These are phyloP conservation scores for Clitoria ternatea DNA, from an alignment of 306 rosid genomes.

Conservation along the genomic window DNA sequence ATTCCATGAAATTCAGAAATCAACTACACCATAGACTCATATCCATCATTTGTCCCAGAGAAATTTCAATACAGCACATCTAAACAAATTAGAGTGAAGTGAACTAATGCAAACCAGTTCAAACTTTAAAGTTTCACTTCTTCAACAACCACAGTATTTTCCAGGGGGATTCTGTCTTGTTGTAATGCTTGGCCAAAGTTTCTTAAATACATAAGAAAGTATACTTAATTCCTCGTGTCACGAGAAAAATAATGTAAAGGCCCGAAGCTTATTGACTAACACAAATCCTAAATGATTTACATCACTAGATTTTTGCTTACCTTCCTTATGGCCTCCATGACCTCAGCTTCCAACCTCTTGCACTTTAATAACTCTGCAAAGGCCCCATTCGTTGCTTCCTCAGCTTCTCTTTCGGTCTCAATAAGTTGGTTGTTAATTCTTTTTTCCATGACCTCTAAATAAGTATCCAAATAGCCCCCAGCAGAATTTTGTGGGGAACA, in stretches of 20 bases:
- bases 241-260: neutral
- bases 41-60: neutral
- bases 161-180: conserved; percentile 8
- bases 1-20: conserved; percentile 9
- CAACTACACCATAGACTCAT: neutral
- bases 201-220: neutral
- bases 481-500: conserved; percentile 46
- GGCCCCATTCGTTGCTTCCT: conserved; percentile 40
- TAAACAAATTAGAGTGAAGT: neutral
- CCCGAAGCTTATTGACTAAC: neutral
- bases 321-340: conserved; percentile 56
- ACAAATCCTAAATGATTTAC: neutral
- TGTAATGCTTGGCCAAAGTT: neutral
- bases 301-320: conserved; percentile 33
- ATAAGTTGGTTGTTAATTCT: conserved; percentile 36
- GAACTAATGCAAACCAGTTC: neutral
- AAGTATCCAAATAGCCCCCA: conserved; percentile 30
- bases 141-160: conserved; percentile 6
- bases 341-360: conserved; percentile 53
- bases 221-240: conserved; percentile 1
- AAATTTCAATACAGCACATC: neutral
- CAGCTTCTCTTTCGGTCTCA: conserved; percentile 49
- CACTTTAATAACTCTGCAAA: conserved; percentile 34
- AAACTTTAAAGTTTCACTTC: neutral
- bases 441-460: conserved; percentile 45